Evolutionary conservation across 352 stramenopile species (phyloP), one percentile per base, ranked within the genome.

Genomic region (Pythium biforme): DNA sequence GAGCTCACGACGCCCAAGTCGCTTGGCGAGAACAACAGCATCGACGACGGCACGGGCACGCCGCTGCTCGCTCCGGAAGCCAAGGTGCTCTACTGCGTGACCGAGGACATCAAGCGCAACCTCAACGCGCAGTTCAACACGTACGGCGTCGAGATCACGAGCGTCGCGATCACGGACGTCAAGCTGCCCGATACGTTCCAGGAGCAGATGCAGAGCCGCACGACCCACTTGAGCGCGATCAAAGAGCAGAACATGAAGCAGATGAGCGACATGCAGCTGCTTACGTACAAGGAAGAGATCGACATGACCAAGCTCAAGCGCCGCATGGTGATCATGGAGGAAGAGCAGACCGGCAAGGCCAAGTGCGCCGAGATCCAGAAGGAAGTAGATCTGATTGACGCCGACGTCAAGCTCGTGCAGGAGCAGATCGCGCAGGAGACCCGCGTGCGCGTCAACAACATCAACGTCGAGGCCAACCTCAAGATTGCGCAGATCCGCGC

Each of bases 191-290:
- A 83, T 17, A 67, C 68, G 15, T 88, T 93, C 59, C 75, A 83
- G 52, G 61, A 77, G 45, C 83, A 90, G 56, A 89, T 90, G 79
- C 71, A 79, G 49, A 77, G 75, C 57, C 83, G 79, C 46, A 90
- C 83, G 43, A 77, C 84, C 51, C 75, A 88, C 45, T 70, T 83
- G 53, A 87, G 76, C 59, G 71, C 80, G 31, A 81, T 89, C 71
- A 81, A 84, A 43, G 77, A 89, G 72, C 77, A 90, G 60, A 86
- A 77, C 54, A 91, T 90, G 83, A 86, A 90, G 66, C 83, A 89
- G 59, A 79, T 88, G 64, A 82, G 73, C 62, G 79, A 86, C 66
- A 89, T 93, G 83, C 78, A 89, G 67, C 64, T 83, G 65, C 69
- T 93, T n/a, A 65, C 73, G 53, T 80, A 77, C 66, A 77, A 80